Base-by-base conservation (phyloP, 2,329 filamentous ascomycete species). In the Gnomoniopsis sp. region DNA sequence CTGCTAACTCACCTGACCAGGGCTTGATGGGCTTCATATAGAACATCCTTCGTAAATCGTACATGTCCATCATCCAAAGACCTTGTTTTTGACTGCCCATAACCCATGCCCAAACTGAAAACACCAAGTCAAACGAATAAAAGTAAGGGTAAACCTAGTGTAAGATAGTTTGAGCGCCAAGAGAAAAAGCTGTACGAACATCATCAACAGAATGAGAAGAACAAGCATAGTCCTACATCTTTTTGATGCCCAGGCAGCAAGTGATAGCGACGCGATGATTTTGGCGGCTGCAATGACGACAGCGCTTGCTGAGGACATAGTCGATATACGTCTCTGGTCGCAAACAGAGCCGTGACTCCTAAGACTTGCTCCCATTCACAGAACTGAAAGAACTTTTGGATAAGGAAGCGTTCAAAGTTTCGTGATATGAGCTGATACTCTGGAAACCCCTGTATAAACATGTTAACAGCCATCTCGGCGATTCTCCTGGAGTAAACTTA, bases 371-470 rank as follows among this genome's bases (percentile, higher is more conserved):
- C 38, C 56, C 48, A 17, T 55, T 58, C 21, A 53, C 46, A 23
- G 60, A 63, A 30, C 51, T 53, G 49, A 62, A 63, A 6, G 61
- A 57, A 43, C 60, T 59, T 57, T 59, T 60, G 23, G 57, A 53
- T 53, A 62, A 41, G n/a, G 60, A 59, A 15, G 60, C 57, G 15
- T 62, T 59, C 23, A 80, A 76, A 1, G 79, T 79, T 43, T 83
- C 81, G 63, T 88, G 85, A 62, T 84, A 88, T 1, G 83, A 79
- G 33, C 83, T 82, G 53, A 88, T 88, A 62, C 81, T 87, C 68
- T 87, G 85, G 65, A 88, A 88, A 0, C 85, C 85, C 73, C 83
- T 85, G 58, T 43, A 58, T 19, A 48, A 23, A 58, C 19, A 49
- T 22, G 14, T 21, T 36, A 15, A 56, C 44, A 58, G 49, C 47